Base-by-base conservation (phyloP, 164 flowering plant species). In the Piper betle region DNA sequence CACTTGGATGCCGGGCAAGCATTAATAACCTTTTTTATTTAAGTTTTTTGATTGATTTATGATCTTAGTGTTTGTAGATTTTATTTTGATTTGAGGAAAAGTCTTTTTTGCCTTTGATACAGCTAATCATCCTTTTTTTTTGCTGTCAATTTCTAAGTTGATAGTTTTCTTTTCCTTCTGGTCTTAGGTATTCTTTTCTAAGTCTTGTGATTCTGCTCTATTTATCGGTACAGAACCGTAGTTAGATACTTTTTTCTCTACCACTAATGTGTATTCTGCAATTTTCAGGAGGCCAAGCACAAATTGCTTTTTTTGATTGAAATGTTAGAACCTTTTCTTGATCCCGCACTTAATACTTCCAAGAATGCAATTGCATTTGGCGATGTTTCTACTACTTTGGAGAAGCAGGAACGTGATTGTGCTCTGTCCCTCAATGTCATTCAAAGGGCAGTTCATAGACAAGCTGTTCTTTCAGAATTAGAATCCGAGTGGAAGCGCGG, bases 401-500 rank as follows among this genome's bases (percentile, higher is more conserved):
- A 83, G 73, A 82, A 79, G 62, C 82, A 74, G 65, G 86, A 84
- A 58, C 68, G 69, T 4, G 68, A 62, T 61, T 87, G 97, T 81
- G 72, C 72, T 5, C 71, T 78, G 69, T 86, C 96, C 15, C 76
- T 91, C 19, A 82, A 82, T 72, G 73, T 87, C 43, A 87, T 91
- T 55, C 89, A 84, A 11, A 73, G 80, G 15, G 93, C 96, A 62
- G 84, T 81, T n/a, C 75, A 53, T 39, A 85, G 85, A 68, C 73
- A 87, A 62, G 81, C 82, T 62, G 91, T 91, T 69, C 94, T 91
- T 78, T 85, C 91, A 62, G 81, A 89, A 55, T 62, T 91, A 71
- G 97, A 91, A 75, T 77, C 80, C 59, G 88, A 91, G 69, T 91
- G 97, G 97, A 80, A 83, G 64, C 84, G 71, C 61, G 91, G 88